A percentile compares a stretch with the other conserved stretches of the same genome.
Conservation (phyloP, 805 yeast genomes). For the Candida nonsorbophila region DNA sequence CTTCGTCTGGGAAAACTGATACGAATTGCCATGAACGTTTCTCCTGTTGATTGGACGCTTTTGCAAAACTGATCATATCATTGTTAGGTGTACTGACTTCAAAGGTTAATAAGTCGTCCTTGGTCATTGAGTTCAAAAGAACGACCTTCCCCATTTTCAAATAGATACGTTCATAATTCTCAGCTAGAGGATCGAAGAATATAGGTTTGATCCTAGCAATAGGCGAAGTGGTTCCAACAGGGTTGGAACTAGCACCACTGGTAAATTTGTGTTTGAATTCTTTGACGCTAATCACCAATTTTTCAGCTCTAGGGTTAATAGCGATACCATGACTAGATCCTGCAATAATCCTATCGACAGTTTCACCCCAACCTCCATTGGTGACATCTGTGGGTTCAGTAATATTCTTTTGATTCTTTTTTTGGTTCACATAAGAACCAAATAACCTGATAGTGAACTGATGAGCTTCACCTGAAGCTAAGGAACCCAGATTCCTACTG, state of each 20-base stretch:
- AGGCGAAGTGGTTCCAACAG: conserved; percentile 40
- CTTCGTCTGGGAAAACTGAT: conserved; percentile 67
- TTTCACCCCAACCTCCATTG: conserved; percentile 85
- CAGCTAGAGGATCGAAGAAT: conserved; percentile 58
- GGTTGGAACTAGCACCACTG: conserved; percentile 9
- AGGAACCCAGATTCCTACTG: conserved; percentile 56
- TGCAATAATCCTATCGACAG: conserved; percentile 68
- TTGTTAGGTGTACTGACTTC: conserved; percentile 50
- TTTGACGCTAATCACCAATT: conserved; percentile 62
- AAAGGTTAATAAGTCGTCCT: conserved; percentile 46
- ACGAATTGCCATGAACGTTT: conserved; percentile 61
- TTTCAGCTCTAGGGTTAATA: conserved; percentile 75
- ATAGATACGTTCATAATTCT: conserved; percentile 56
- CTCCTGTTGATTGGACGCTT: conserved; percentile 58
- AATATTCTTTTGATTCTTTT: conserved; percentile 16
- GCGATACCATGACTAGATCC: conserved; percentile 77
- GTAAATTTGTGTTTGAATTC: conserved; percentile 55
- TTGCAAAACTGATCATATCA: conserved; percentile 49
- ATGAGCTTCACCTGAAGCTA: conserved; percentile 59
- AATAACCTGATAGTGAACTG: conserved; percentile 67
- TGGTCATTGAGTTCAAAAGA: conserved; percentile 19
- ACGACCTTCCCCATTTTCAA: conserved; percentile 50
- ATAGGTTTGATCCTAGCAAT: conserved; percentile 62
- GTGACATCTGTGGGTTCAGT: conserved; percentile 9
- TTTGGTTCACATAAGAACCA: conserved; percentile 56